Evolutionary conservation across 2,329 filamentous ascomycete genomes (phyloP).

Genomic region (Neonectria punicea): DNA sequence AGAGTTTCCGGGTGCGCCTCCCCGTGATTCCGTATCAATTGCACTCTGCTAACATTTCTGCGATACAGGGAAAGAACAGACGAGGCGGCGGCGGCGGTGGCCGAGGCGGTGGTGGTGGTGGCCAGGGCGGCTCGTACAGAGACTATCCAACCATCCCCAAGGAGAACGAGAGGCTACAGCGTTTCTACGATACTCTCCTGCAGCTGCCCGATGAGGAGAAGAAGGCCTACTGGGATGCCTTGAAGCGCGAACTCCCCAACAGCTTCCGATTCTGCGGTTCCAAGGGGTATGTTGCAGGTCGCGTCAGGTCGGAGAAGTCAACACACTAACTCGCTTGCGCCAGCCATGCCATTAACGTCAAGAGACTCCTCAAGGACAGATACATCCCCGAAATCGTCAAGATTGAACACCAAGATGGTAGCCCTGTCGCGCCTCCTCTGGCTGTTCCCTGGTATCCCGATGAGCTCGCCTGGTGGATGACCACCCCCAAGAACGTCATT

Average conservation of each 20-base stretch:
- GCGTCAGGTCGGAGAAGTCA: conserved; percentile 14
- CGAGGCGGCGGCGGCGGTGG: conserved; percentile 51
- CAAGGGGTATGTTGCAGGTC: conserved; percentile 71
- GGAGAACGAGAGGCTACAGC: conserved; percentile 85
- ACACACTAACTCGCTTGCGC: conserved; percentile 29
- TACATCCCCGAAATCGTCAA: conserved; percentile 92
- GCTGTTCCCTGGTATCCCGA: conserved; percentile 94
- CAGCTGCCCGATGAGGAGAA: conserved; percentile 82
- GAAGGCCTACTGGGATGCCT: conserved; percentile 82
- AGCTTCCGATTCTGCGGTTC: conserved; percentile 98
- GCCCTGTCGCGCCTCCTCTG: conserved; percentile 82
- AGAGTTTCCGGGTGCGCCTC: conserved; percentile 49
- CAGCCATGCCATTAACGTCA: conserved; percentile 91
- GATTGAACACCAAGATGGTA: conserved; percentile 84
- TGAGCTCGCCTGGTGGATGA: conserved; percentile 96
- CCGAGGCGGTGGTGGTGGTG: conserved; percentile 46
- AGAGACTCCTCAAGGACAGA: conserved; percentile 85
- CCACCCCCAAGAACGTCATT: conserved; percentile 94
- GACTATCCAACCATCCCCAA: conserved; percentile 67
- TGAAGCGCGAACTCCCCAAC: conserved; percentile 90
- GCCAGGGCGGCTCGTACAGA: conserved; percentile 43
- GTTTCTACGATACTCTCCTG: conserved; percentile 83
- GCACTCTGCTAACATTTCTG: conserved; percentile 31
- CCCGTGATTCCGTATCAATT: conserved; percentile 23
- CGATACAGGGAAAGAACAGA: conserved; percentile 49